phyloP scores from a whole-genome alignment of 257 asterid genomes.

The Solanum boliviense region DNA sequence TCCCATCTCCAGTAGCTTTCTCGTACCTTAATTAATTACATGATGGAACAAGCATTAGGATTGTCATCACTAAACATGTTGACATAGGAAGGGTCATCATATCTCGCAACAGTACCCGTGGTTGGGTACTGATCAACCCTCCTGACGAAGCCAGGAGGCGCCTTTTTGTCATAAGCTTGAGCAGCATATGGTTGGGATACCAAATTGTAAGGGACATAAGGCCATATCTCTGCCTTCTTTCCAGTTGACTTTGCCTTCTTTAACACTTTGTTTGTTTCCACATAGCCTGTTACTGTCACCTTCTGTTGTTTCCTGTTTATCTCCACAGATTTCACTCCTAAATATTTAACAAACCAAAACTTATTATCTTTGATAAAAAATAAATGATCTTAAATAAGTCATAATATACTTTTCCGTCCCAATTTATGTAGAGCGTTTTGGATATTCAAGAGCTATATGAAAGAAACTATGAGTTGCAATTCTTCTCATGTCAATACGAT shows the following conservation, averaged over 20 bases:
- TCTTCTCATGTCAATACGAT: background rate
- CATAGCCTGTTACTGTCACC: constrained; percentile 69
- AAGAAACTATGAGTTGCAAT: background rate
- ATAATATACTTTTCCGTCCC: background rate
- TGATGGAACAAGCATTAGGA: constrained; percentile 74
- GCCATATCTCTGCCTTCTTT: constrained; percentile 86
- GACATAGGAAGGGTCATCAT: constrained; percentile 53
- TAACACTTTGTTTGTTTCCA: constrained; percentile 61
- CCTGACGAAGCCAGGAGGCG: constrained; percentile 79
- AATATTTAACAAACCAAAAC: background rate
- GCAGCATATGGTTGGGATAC: constrained; percentile 86
- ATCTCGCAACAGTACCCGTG: constrained; percentile 14
- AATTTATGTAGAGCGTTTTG: background rate
- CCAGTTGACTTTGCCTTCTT: constrained; percentile 78
- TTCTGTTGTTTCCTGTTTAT: constrained; percentile 74
- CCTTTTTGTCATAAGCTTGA: constrained; percentile 70
- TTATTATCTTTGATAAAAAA: no score
- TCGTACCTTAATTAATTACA: constrained; percentile 21
- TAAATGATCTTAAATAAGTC: background rate
- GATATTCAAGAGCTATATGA: background rate
- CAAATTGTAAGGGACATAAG: constrained; percentile 70
- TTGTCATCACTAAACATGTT: constrained; percentile 78
- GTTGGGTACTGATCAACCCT: constrained; percentile 30
- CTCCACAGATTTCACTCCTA: constrained; percentile 76
- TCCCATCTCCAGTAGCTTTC: background rate